Evolutionary conservation across 2,329 filamentous ascomycete species (phyloP), one percentile per base, ranked within the genome.

Genomic region (Aureobasidium lini): DNA sequence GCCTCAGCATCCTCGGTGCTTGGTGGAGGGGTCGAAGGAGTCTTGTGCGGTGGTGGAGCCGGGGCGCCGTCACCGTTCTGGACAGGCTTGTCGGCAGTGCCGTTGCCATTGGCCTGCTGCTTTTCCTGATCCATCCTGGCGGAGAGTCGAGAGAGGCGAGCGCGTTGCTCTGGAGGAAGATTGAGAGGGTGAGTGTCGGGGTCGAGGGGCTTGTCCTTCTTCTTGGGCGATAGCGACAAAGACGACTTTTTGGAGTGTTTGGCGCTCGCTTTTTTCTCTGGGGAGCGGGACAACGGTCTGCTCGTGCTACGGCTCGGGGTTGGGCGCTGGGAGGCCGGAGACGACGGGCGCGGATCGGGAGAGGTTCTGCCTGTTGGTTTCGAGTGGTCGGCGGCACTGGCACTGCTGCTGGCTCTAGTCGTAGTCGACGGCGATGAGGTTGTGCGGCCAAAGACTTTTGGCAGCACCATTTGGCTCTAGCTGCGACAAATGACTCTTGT

Each of bases 101-200:
- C 89, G 87, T 93, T 91, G 64, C 82, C 77, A 64, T 79, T 78
- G 76, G 84, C 81, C 83, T 64, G 69, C 68, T 77, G 57, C 36
- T 57, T 80, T 39, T 57, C 54, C 16, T 57, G 54, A 16, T 57
- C 54, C 54, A 57, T 57, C 9, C 43, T 57, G 43, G 23, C 43
- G 64, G 86, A 86, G 63, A 90, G 80, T 66, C 81, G 81, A 50
- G 87, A 90, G 60, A 89, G 75, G 63, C 89, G 85, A 73, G 89
- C 88, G 69, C 90, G 83, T 80, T 96, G 87, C 77, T 96, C 91
- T 48, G 91, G 91, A 2, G 88, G 90, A 23, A 95, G 84, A 70
- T 96, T 96, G 56, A 96, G 82, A 40, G 93, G 93, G 73, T 96
- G 92, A 2, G 85, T 87, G 71, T 93, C 83, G 64, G 80, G 79